Evolutionary conservation across 768 basidiomycete species (phyloP).

Genomic region (Termitomyces heimii): DNA sequence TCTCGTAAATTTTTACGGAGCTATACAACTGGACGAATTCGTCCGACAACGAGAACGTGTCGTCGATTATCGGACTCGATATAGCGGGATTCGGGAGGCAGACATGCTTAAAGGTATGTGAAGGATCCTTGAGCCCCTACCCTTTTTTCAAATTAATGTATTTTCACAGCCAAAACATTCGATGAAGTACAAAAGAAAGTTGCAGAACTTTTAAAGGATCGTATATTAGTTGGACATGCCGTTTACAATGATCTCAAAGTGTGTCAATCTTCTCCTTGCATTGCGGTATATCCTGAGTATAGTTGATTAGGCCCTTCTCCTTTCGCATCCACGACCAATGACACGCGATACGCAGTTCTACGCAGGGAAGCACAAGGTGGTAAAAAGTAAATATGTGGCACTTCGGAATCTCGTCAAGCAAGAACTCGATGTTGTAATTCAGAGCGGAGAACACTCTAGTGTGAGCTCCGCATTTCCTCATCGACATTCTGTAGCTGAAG

Average conservation of each 20-base stretch:
- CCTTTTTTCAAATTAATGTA: neutral
- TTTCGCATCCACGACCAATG: conserved; percentile 60
- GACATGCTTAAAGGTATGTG: conserved; percentile 67
- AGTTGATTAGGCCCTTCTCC: conserved; percentile 48
- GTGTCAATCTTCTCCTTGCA: conserved; percentile 8
- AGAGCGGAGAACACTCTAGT: conserved; percentile 86
- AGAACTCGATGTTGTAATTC: conserved; percentile 76
- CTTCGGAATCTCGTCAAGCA: conserved; percentile 75
- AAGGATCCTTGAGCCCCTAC: neutral
- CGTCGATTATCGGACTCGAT: conserved; percentile 89
- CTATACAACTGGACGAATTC: conserved; percentile 73
- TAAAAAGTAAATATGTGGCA: conserved; percentile 62
- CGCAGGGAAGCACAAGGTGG: conserved; percentile 52
- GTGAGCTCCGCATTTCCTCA: conserved; percentile 38
- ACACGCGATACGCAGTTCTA: conserved; percentile 69
- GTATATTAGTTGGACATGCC: conserved; percentile 87
- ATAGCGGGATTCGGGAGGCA: conserved; percentile 71
- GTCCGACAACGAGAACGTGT: conserved; percentile 84
- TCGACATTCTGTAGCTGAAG: neutral
- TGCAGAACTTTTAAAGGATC: conserved; percentile 67
- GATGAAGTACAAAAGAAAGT: conserved; percentile 75
- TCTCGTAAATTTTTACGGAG: conserved; percentile 85
- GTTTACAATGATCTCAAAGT: conserved; percentile 89
- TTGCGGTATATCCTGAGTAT: conserved; percentile 3
- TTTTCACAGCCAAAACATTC: conserved; percentile 64